phyloP scores from a whole-genome alignment of 352 stramenopile genomes.

The Phytophthora cryptogea region DNA sequence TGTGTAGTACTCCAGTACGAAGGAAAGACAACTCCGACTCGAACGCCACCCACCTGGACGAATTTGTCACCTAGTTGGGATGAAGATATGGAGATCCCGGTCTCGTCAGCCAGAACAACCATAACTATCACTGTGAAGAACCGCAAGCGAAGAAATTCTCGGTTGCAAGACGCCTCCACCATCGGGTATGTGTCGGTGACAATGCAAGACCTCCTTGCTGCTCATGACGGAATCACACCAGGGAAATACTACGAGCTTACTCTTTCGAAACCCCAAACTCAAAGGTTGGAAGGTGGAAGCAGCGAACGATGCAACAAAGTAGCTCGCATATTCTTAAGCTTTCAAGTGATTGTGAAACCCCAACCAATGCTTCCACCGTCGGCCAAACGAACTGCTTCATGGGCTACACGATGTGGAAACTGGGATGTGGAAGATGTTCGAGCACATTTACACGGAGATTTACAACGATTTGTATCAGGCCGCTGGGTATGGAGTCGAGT shows the following conservation, averaged over 20 bases:
- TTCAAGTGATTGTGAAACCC: constrained; percentile 39
- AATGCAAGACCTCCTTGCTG: constrained; percentile 44
- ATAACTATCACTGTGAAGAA: constrained; percentile 54
- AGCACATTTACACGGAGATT: constrained; percentile 51
- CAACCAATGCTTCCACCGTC: constrained; percentile 6
- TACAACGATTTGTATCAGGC: constrained; percentile 47
- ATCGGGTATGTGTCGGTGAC: constrained; percentile 49
- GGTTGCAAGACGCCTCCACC: constrained; percentile 27
- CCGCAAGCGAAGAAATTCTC: constrained; percentile 27
- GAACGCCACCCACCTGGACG: constrained; percentile 51
- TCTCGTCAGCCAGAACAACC: constrained; percentile 40
- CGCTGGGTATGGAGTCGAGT: constrained; percentile 72
- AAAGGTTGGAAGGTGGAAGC: not conserved
- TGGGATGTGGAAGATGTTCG: constrained; percentile 52
- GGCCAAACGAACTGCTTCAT: constrained; percentile 15
- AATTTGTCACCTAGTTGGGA: constrained; percentile 67
- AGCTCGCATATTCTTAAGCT: constrained; percentile 30
- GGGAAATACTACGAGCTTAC: constrained; percentile 36
- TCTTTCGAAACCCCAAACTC: constrained; percentile 1
- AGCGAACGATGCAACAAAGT: not conserved
- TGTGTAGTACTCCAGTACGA: constrained; percentile 54
- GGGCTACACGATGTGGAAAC: constrained; percentile 38
- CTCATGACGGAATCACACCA: constrained; percentile 13
- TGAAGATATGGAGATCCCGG: constrained; percentile 60
- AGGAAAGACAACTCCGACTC: constrained; percentile 32